These are phyloP conservation scores for Tulasnella sp. DNA, from an alignment of 768 basidiomycete species.

Conservation along the genomic window DNA sequence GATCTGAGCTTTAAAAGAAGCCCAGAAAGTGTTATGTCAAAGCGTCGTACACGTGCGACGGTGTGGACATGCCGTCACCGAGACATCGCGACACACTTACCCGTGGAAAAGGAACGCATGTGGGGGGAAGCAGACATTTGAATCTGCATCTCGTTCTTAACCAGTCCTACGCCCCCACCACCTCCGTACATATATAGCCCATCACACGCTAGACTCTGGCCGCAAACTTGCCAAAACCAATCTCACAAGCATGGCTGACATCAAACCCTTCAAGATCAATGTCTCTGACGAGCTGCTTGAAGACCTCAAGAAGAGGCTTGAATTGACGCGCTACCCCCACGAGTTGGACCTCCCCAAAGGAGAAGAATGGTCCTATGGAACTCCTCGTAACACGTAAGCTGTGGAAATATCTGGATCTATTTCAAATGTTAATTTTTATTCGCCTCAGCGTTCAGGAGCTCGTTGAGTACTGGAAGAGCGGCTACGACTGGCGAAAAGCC, in stretches of 20 bases:
- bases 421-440: background rate
- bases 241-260: background rate
- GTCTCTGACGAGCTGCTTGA: conserved; percentile 27
- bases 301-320: conserved; percentile 22
- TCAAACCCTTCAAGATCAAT: conserved; percentile 27
- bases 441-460: conserved; percentile 19
- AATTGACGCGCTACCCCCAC: conserved; percentile 26
- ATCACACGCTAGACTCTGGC: background rate
- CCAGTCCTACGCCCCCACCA: background rate
- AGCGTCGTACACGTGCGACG: background rate
- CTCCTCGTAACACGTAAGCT: conserved; percentile 25
- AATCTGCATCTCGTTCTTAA: conserved; percentile 1
- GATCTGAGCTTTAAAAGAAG: background rate
- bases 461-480: conserved; percentile 31
- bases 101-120: conserved; percentile 10
- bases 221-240: background rate
- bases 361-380: conserved; percentile 33
- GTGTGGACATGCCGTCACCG: background rate
- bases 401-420: background rate
- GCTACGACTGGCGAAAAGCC: conserved; percentile 25
- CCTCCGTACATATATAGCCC: background rate
- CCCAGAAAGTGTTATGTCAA: background rate
- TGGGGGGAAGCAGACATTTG: background rate
- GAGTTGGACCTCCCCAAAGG: conserved; percentile 25
- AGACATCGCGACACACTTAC: background rate